phyloP scores from a whole-genome alignment of 1,284 basidiomycete species.

The Trichosporon sp. region DNA sequence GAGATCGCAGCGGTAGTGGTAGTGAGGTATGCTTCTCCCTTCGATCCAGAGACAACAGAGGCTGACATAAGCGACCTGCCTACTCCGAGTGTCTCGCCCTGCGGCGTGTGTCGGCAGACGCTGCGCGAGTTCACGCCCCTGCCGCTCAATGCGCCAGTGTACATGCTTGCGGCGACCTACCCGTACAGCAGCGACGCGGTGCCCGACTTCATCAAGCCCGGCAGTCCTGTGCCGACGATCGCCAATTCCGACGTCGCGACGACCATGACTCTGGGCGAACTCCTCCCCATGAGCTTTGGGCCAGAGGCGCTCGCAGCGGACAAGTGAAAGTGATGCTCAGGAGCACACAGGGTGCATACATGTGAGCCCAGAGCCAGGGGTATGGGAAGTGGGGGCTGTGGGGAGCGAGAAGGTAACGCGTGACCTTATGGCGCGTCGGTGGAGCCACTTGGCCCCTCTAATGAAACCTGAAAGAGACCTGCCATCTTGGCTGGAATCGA shows the following conservation, averaged over 20 bases:
- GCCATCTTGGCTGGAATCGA: too few relatives aligned
- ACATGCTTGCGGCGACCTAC: slow-evolving; percentile 69
- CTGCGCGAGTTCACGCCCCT: slow-evolving; percentile 79
- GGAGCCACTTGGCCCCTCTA: neutral
- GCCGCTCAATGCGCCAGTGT: slow-evolving; percentile 62
- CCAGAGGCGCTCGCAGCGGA: slow-evolving; percentile 53
- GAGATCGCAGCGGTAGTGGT: slow-evolving; percentile 29
- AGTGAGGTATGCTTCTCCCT: slow-evolving; percentile 54
- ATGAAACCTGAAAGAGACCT: too few relatives aligned
- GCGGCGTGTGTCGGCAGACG: slow-evolving; percentile 86
- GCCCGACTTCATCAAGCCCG: neutral
- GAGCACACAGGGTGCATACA: too few relatives aligned
- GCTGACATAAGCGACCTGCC: slow-evolving; percentile 61
- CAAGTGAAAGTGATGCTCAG: neutral
- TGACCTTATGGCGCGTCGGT: neutral
- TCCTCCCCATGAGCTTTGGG: slow-evolving; percentile 83
- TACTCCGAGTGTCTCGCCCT: slow-evolving; percentile 62
- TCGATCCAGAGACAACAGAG: neutral
- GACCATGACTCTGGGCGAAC: slow-evolving; percentile 57
- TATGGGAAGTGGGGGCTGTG: too few relatives aligned
- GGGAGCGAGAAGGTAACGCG: neutral
- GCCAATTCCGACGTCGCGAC: neutral
- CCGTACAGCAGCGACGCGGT: slow-evolving; percentile 24
- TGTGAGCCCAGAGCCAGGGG: too few relatives aligned
- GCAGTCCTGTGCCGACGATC: neutral